Conservation (phyloP, 2,329 filamentous ascomycete genomes). For the Pseudogymnoascus sp. region DNA sequence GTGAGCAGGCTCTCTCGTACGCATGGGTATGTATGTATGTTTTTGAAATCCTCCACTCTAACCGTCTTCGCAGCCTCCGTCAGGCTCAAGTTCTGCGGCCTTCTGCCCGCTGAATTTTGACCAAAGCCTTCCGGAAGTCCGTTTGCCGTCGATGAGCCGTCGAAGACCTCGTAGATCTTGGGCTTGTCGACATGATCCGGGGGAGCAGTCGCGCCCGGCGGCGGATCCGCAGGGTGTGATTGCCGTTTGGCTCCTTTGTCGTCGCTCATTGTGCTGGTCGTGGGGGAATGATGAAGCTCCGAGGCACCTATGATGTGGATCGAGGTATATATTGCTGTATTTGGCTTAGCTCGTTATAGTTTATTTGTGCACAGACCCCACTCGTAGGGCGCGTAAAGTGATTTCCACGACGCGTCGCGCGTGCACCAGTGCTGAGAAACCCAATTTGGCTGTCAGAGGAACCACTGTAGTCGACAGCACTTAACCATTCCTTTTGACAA, state of each 20-base stretch:
- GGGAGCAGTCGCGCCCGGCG: conserved; percentile 29
- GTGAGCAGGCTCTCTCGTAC: conserved; percentile 73
- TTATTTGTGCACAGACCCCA: conserved; percentile 2
- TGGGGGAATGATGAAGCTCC: conserved; percentile 9
- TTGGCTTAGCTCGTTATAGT: not conserved
- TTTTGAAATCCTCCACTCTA: conserved; percentile 58
- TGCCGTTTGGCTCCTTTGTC: conserved; percentile 12
- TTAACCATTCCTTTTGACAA: not conserved
- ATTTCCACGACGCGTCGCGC: conserved; percentile 7
- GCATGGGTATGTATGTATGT: conserved; percentile 73
- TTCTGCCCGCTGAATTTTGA: conserved; percentile 26
- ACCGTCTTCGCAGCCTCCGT: conserved; percentile 59
- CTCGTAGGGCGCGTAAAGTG: conserved; percentile 4
- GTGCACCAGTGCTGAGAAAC: not conserved
- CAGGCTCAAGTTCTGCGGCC: conserved; percentile 29
- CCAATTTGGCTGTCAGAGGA: not conserved
- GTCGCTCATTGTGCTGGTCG: not conserved
- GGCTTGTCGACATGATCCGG: conserved; percentile 29
- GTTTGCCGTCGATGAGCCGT: conserved; percentile 23
- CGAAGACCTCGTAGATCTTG: conserved; percentile 35
- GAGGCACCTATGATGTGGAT: conserved; percentile 8
- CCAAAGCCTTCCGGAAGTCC: conserved; percentile 26
- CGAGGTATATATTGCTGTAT: conserved; percentile 5
- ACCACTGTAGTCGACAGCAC: not conserved
- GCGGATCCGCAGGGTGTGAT: conserved; percentile 24